These are phyloP conservation scores for Bauhinia variegata DNA, from an alignment of 306 rosid genomes.

Conservation along the genomic window DNA sequence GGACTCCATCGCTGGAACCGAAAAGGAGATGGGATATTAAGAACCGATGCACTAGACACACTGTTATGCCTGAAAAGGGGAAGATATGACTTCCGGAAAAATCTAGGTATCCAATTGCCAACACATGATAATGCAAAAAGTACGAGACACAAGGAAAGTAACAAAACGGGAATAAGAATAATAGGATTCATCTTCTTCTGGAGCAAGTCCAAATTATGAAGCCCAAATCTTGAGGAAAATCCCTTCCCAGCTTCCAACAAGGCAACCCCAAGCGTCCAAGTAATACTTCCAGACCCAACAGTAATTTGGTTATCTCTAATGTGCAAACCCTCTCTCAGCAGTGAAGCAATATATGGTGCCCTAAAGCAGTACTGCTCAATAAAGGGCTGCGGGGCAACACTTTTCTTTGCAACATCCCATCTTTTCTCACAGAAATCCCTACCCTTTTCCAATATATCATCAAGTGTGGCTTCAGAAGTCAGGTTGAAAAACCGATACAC, in stretches of 20 bases:
- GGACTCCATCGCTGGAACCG: conserved; percentile 88
- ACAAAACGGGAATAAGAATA: conserved; percentile 57
- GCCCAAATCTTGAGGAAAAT: conserved; percentile 55
- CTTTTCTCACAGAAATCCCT: conserved; percentile 68
- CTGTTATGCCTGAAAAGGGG: conserved; percentile 74
- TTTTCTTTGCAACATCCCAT: conserved; percentile 81
- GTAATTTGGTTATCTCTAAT: conserved; percentile 67
- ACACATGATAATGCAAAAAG: conserved; percentile 71
- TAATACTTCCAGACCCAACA: conserved; percentile 93
- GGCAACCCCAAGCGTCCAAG: conserved; percentile 98
- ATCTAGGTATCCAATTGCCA: conserved; percentile 72
- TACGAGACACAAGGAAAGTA: conserved; percentile 64
- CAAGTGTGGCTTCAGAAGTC: conserved; percentile 75
- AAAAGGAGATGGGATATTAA: conserved; percentile 73
- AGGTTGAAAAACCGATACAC: conserved; percentile 86
- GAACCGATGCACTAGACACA: conserved; percentile 70
- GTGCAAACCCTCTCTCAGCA: conserved; percentile 90
- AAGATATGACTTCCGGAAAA: conserved; percentile 73
- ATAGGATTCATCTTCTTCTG: conserved; percentile 69
- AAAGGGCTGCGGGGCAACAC: conserved; percentile 92
- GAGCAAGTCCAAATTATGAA: conserved; percentile 59
- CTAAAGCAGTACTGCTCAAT: conserved; percentile 98
- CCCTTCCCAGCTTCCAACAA: conserved; percentile 86
- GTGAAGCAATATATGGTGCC: conserved; percentile 81
- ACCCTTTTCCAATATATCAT: conserved; percentile 85